phyloP scores from a whole-genome alignment of 345 rosid species.

The Boechera retrofracta region DNA sequence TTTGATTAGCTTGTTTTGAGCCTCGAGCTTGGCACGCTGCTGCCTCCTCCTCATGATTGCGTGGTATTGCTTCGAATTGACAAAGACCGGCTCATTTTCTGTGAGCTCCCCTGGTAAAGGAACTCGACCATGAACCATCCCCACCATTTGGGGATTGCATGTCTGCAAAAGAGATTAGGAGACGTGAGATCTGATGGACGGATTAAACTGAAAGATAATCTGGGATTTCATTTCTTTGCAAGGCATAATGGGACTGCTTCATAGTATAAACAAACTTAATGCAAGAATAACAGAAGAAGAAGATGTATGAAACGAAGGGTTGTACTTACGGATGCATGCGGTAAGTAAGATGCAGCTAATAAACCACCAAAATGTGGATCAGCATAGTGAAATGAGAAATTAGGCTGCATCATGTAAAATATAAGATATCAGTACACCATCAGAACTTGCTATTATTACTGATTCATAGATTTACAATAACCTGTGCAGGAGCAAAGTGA shows the following conservation, averaged over 20 bases:
- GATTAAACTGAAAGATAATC: not conserved
- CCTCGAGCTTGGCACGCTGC: slow-evolving; percentile 85
- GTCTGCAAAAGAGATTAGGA: slow-evolving; percentile 48
- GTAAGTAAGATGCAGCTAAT: slow-evolving; percentile 53
- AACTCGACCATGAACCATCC: slow-evolving; percentile 61
- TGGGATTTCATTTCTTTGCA: not conserved
- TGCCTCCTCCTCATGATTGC: slow-evolving; percentile 85
- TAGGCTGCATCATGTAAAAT: slow-evolving; percentile 49
- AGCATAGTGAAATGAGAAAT: slow-evolving; percentile 53
- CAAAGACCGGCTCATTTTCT: slow-evolving; percentile 68
- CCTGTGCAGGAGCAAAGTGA: slow-evolving; percentile 55
- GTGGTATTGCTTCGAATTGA: slow-evolving; percentile 82
- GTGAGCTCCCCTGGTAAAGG: slow-evolving; percentile 64
- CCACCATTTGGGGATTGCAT: slow-evolving; percentile 60
- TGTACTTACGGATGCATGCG: slow-evolving; percentile 57
- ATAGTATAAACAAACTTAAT: slow-evolving; percentile 3
- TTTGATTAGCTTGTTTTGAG: slow-evolving; percentile 71
- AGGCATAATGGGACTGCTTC: slow-evolving; percentile 1
- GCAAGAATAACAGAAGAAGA: slow-evolving; percentile 16
- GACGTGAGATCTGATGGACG: slow-evolving; percentile 1
- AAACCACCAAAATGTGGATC: slow-evolving; percentile 61
- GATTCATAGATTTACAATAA: slow-evolving; percentile 44
- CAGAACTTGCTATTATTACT: slow-evolving; percentile 11
- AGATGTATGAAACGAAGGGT: not conserved
- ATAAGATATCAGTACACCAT: slow-evolving; percentile 21